These are phyloP conservation scores for Pleurotus giganteus DNA, from an alignment of 768 basidiomycete species.

Conservation along the genomic window DNA sequence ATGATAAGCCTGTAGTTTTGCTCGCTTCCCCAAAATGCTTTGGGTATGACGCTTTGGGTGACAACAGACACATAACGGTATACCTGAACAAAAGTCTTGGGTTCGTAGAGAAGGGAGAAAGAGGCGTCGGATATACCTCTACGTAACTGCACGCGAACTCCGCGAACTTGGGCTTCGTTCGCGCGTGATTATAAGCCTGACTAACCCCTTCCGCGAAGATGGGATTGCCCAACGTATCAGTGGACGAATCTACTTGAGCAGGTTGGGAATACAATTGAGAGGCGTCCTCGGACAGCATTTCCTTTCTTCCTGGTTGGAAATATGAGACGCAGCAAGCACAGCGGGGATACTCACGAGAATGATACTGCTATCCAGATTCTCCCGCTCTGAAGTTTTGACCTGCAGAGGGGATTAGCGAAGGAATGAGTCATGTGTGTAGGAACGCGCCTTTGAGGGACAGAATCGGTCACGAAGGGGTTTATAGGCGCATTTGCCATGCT, in stretches of 20 bases:
- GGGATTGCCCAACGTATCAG: slow-evolving; percentile 51
- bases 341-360: slow-evolving; percentile 49
- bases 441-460: slow-evolving; percentile 79
- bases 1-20: slow-evolving; percentile 61
- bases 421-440: neutral
- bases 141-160: slow-evolving; percentile 68
- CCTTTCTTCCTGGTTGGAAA: slow-evolving; percentile 38
- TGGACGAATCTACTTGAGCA: slow-evolving; percentile 39
- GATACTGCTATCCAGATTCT: slow-evolving; percentile 54
- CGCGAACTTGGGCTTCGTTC: slow-evolving; percentile 70
- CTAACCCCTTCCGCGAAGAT: slow-evolving; percentile 44
- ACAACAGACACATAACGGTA: slow-evolving; percentile 61
- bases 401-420: slow-evolving; percentile 17
- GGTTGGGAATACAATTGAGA: slow-evolving; percentile 55
- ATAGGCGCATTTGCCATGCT: slow-evolving; percentile 71
- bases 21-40: slow-evolving; percentile 74
- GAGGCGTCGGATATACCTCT: slow-evolving; percentile 45
- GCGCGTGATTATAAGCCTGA: slow-evolving; percentile 42
- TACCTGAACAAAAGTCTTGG: slow-evolving; percentile 48
- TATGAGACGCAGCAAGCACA: neutral
- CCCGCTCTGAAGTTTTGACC: slow-evolving; percentile 36
- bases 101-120: neutral
- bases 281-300: slow-evolving; percentile 72
- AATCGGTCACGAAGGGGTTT: slow-evolving; percentile 55
- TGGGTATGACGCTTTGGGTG: slow-evolving; percentile 70